Evolutionary conservation across 345 rosid species (phyloP), one percentile per base, ranked within the genome.

Genomic region (Dovyalis caffra): DNA sequence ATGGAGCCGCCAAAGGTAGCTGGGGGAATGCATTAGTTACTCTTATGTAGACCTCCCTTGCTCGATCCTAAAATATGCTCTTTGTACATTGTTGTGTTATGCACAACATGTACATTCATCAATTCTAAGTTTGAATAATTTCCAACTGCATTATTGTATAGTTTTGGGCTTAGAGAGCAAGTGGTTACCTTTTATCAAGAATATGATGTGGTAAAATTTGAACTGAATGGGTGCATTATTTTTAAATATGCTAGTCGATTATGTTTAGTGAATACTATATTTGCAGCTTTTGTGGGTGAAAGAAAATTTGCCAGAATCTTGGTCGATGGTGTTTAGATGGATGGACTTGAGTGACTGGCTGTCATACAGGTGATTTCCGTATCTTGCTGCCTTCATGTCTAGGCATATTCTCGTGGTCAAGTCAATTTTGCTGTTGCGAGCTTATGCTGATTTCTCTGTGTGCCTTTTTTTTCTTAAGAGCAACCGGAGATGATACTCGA

Each of bases 341-440:
- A 95, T 95, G 98, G 99, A 95, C 79, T 86, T 95, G 89, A 95
- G 98, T 84, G 99, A 95, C 79, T 95, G 99, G 99, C 79, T 95
- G 69, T 92, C 99, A 23, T 95, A 88, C 78, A 91, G 98, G 98
- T 90, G 62, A 40, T 61, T 71, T 74, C 16, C 51, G 73, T 25
- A 21, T 16, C 64, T 20, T 73, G 67, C 33, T 35, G 57, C 75
- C 60, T 43, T 51, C 37, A 49, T 56, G 65, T 25, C 43, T 23
- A 21, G n/a, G 64, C 66, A 71, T 49, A 40, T 73, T 43, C 74
- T 72, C 70, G 37, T 74, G 29, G 23, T 23, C 5, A 25, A 26
- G 67, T 76, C 70, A 40, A 47, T 76, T 20, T 63, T 69, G 16
- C 26, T 70, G 61, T 56, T 6, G 65, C 32, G 45, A 61, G 64